Evolutionary conservation across 2,329 filamentous ascomycete genomes (phyloP), one percentile per base, ranked within the genome.

Genomic region (Hypocrella siamensis): DNA sequence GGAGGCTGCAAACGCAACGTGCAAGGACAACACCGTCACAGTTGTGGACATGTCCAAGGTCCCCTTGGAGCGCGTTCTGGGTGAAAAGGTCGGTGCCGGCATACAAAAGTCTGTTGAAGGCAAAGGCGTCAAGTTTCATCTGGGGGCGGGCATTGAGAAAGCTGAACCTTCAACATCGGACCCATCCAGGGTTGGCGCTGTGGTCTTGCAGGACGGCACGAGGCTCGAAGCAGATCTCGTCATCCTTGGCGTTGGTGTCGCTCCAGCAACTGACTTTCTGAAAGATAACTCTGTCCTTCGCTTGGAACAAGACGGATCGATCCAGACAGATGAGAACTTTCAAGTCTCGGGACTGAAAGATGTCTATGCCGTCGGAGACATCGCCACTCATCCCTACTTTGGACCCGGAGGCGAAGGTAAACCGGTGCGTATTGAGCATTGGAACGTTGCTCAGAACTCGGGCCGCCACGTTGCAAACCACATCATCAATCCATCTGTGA

Each of bases 361-460:
- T 41, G 85, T 94, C 31, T 98, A 82, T 49, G 90, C 90, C 11
- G 74, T 98, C 38, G 88, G 88, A 32, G 90, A 98, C 51, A 96
- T 98, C 39, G 86, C 90, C 10, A 86, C 81, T 0, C 94, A 84
- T 54, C 90, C 90, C 0, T 98, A 98, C 61, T 70, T 83, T 52
- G 90, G 90, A 2, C 90, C 90, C 0, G 85, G 82, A 17, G 79
- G 83, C 17, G 67, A 79, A 12, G 83, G 81, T 39, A 66, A 65
- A 28, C 66, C 68, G 14, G 72, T 79, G 1, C 78, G 90, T 40
- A 94, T 96, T 48, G 90, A 98, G 63, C 90, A 98, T 53, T 98
- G 90, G 90, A 88, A 94, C 56, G 90, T 98, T 3, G 90, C 90
- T 4, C 90, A 96, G 49, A 94, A 96, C 47, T 67, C 82, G 2